A percentile compares a stretch with the other conserved stretches of the same genome.
phyloP scores from a whole-genome alignment of 257 asterid species.

The Knoxia roxburghii region DNA sequence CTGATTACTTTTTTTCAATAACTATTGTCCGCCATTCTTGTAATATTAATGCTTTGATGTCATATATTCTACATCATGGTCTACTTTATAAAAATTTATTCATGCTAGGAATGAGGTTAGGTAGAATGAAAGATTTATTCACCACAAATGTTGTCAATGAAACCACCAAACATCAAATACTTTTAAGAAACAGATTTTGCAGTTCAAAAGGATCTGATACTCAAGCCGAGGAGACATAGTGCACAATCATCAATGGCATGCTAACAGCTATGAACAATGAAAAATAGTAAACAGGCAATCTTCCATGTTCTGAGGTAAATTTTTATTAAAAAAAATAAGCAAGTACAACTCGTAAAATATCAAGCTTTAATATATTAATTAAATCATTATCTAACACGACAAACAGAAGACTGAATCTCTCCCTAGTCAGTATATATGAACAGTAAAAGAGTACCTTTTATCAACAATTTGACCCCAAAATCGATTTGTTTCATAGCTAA shows the following conservation, averaged over 20 bases:
- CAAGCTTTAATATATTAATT: not conserved
- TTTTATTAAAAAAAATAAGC: too few relatives aligned
- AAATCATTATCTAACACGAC: not conserved
- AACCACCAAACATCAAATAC: not conserved
- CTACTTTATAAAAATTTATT: not conserved
- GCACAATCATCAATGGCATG: not conserved
- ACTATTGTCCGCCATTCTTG: not conserved
- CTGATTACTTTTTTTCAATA: not conserved
- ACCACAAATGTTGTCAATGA: not conserved
- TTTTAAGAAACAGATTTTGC: not conserved
- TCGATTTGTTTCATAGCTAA: constrained; percentile 72
- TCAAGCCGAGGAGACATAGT: too few relatives aligned
- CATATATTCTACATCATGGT: not conserved
- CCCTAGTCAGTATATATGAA: not conserved
- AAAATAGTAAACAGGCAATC: not conserved
- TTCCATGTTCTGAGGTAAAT: too few relatives aligned
- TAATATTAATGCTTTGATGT: not conserved
- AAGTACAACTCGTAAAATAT: not conserved
- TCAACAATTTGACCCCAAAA: constrained; percentile 89
- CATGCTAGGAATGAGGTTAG: not conserved
- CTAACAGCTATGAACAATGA: not conserved
- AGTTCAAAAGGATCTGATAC: not conserved
- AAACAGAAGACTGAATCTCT: not conserved
- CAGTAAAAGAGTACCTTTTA: constrained; percentile 51
- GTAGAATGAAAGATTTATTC: too few relatives aligned